Conservation (phyloP, 2,329 filamentous ascomycete species). For the Chaetoscypha palmicola region DNA sequence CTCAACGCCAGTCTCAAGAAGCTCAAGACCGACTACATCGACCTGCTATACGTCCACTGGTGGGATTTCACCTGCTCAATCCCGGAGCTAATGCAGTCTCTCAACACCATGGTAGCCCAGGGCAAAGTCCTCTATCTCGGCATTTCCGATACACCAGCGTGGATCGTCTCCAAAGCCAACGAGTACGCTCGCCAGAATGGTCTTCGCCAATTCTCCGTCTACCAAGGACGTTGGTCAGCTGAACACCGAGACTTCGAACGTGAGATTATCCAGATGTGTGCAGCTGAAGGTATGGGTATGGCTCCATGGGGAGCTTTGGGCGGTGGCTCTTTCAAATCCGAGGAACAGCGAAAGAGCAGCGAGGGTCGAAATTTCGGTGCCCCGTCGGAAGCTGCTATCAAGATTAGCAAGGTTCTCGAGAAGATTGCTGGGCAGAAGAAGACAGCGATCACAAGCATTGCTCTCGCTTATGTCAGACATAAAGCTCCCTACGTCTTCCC, state of each 20-base stretch:
- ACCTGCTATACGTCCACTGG: slow-evolving; percentile 59
- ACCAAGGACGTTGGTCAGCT: slow-evolving; percentile 59
- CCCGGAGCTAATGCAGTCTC: slow-evolving; percentile 60
- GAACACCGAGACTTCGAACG: slow-evolving; percentile 56
- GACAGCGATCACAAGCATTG: slow-evolving; percentile 52
- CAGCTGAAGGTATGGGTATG: slow-evolving; percentile 49
- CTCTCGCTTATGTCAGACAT: slow-evolving; percentile 66
- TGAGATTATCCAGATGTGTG: slow-evolving; percentile 55
- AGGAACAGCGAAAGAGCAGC: slow-evolving; percentile 40
- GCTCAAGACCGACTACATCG: slow-evolving; percentile 62
- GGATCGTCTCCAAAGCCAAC: slow-evolving; percentile 60
- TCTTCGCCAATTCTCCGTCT: slow-evolving; percentile 62
- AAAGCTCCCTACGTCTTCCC: slow-evolving; percentile 69
- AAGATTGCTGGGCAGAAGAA: slow-evolving; percentile 51
- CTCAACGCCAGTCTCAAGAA: slow-evolving; percentile 51
- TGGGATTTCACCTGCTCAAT: slow-evolving; percentile 63
- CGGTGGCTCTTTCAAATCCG: slow-evolving; percentile 42
- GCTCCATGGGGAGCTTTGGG: slow-evolving; percentile 50
- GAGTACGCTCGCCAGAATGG: slow-evolving; percentile 64
- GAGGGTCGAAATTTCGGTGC: slow-evolving; percentile 28
- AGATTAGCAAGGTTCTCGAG: slow-evolving; percentile 49
- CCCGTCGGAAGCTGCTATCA: slow-evolving; percentile 42
- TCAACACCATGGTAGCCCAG: slow-evolving; percentile 51
- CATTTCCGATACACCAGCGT: slow-evolving; percentile 62
- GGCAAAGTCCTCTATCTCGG: slow-evolving; percentile 65